Percentiles rank a stretch among this genome's conserved stretches.
These are phyloP conservation scores for Rhizopogon vulgaris DNA, from an alignment of 768 basidiomycete species.

Conservation along the genomic window DNA sequence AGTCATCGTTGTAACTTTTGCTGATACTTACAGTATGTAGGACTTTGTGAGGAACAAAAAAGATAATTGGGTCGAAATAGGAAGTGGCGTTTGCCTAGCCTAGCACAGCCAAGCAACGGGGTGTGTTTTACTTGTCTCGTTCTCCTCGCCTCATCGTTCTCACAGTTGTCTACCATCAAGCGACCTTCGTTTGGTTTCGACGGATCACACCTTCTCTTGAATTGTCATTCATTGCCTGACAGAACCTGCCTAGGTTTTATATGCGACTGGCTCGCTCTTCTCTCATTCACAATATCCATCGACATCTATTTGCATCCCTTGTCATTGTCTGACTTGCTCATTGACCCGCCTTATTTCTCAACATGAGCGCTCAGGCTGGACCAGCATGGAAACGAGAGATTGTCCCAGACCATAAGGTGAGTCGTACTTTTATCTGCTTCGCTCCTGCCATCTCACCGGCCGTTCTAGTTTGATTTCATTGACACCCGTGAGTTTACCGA, in stretches of 20 bases:
- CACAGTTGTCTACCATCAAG: conserved; percentile 13
- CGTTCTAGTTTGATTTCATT: conserved; percentile 86
- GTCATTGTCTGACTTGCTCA: conserved; percentile 11
- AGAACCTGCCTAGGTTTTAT: conserved; percentile 12
- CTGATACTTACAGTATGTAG: too few relatives aligned
- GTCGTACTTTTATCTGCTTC: conserved; percentile 8
- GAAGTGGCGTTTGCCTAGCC: neutral
- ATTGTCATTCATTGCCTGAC: conserved; percentile 14
- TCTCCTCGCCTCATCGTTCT: conserved; percentile 4
- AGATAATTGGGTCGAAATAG: neutral
- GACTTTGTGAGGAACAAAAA: neutral
- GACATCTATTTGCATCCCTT: conserved; percentile 11
- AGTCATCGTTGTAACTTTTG: conserved; percentile 46
- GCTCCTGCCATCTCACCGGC: neutral
- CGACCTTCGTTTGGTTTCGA: neutral
- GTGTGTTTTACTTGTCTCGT: neutral
- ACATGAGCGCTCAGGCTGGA: conserved; percentile 37
- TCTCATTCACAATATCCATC: conserved; percentile 18
- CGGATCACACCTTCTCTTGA: conserved; percentile 13
- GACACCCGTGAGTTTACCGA: conserved; percentile 90
- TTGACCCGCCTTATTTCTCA: conserved; percentile 6
- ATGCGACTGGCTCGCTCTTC: conserved; percentile 31
- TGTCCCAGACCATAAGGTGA: conserved; percentile 95
- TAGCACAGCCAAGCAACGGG: conserved; percentile 7
- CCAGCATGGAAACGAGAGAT: conserved; percentile 95